Percentiles rank a stretch among this genome's conserved stretches.
These are phyloP conservation scores for Aspergillus nanangensis DNA, from an alignment of 495 filamentous ascomycete species.

Conservation along the genomic window DNA sequence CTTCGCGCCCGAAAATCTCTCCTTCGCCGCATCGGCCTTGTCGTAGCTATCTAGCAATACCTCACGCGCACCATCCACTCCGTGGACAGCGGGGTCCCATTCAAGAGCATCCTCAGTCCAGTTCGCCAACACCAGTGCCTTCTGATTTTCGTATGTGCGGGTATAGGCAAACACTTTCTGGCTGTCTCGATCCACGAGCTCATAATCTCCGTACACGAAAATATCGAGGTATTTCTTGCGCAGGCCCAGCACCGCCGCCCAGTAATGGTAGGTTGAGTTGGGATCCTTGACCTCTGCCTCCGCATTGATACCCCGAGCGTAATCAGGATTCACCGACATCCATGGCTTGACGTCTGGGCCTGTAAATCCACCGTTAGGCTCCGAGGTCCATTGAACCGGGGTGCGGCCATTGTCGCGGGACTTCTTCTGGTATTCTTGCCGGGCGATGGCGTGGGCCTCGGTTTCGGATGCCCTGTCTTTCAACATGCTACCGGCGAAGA, in stretches of 20 bases:
- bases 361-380: slow-evolving; percentile 49
- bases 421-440: slow-evolving; percentile 46
- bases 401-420: slow-evolving; percentile 53
- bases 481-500: slow-evolving; percentile 22
- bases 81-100: slow-evolving; percentile 38
- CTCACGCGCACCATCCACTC: slow-evolving; percentile 23
- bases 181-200: slow-evolving; percentile 40
- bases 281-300: slow-evolving; percentile 41
- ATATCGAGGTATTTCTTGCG: slow-evolving; percentile 51
- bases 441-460: slow-evolving; percentile 26
- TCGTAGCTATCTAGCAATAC: slow-evolving; percentile 44
- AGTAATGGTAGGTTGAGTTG: slow-evolving; percentile 48
- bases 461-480: slow-evolving; percentile 29
- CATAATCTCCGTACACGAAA: slow-evolving; percentile 60
- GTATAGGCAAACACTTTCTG: slow-evolving; percentile 46
- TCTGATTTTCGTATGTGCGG: slow-evolving; percentile 36
- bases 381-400: slow-evolving; percentile 49
- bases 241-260: slow-evolving; percentile 46
- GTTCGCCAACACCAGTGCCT: slow-evolving; percentile 48
- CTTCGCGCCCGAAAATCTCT: slow-evolving; percentile 22
- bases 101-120: slow-evolving; percentile 37
- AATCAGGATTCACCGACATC: slow-evolving; percentile 59
- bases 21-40: slow-evolving; percentile 11
- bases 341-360: slow-evolving; percentile 49
- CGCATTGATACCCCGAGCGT: slow-evolving; percentile 45